Evolutionary conservation across 108 stramenopile genomes (phyloP), one percentile per base, ranked within the genome.

Genomic region (Hondaea fermentalgiana): DNA sequence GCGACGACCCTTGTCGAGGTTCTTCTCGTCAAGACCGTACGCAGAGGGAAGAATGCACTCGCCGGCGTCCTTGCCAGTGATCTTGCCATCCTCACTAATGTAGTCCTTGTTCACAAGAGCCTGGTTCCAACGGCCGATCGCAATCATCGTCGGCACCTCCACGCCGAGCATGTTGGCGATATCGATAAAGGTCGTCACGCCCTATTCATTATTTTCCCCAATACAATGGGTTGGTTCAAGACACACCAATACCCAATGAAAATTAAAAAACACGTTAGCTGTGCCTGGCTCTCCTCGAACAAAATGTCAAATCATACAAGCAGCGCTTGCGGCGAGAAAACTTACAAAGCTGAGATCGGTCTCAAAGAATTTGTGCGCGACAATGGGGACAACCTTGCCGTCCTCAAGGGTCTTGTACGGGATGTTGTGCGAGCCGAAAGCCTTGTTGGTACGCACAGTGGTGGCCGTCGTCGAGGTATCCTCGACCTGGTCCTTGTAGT

Each of bases 331-430:
- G 55, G 14, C 55, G 4, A 4, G 4, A 42, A 42, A 69, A 69
- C 64, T 69, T 44, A 59, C 89, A 51, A 87, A 90, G 45, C 59
- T 59, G 44, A 90, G 87, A 53, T 90, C 89, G n/a, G 87, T 64
- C 47, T 88, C 89, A 51, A 87, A 90, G 87, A 88, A 90, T 58
- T 88, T 90, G 87, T 90, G 87, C 5, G 59, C 60, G 59, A 89
- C 19, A 53, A 72, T 89, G 35, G 88, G 88, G 1, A 89, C 88
- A 64, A 72, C 17, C 72, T 72, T 49, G 71, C 72, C 72, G 19
- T 43, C 44, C 47, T 72, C 88, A 17, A 89, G 45, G 47, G 28
- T 35, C 28, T 64, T 87, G 64, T 90, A 87, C 12, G 89, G 89
- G 14, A 90, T 87, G 42, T 88, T 88, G 60, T 90, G 89, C 25